phyloP scores from a whole-genome alignment of 2,329 filamentous ascomycete genomes.

The Verticillium zaregamsianum region DNA sequence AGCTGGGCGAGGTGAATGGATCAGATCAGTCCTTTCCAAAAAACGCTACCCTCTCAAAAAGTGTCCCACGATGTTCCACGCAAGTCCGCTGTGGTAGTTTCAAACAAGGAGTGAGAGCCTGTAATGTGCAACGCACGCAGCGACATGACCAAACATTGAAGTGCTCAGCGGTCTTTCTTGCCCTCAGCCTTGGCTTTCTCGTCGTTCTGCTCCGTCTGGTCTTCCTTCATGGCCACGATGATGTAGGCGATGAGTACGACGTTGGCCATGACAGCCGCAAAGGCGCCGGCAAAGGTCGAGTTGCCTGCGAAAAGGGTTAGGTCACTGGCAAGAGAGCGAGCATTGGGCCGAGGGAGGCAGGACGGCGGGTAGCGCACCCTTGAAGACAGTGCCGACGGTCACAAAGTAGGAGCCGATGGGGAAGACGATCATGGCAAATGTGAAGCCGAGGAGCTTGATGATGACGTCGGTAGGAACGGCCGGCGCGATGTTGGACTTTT shows the following conservation, averaged over 20 bases:
- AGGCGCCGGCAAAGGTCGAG: conserved; percentile 77
- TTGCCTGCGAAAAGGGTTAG: conserved; percentile 57
- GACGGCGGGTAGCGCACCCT: conserved; percentile 48
- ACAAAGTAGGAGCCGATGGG: conserved; percentile 89
- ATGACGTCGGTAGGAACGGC: conserved; percentile 86
- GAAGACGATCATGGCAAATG: conserved; percentile 81
- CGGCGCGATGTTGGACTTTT: conserved; percentile 71
- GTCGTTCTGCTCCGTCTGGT: conserved; percentile 48
- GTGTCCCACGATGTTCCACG: no score
- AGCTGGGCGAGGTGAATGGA: neutral
- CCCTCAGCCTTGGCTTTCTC: conserved; percentile 37
- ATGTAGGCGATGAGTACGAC: conserved; percentile 88
- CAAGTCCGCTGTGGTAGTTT: no score
- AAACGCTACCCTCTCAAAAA: no score
- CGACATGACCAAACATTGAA: neutral
- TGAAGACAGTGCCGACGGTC: conserved; percentile 71
- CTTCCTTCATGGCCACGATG: conserved; percentile 86
- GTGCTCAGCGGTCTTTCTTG: conserved; percentile 45
- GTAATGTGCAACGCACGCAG: no score
- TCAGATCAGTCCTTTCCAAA: neutral
- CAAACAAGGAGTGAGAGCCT: no score
- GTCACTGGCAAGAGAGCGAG: neutral
- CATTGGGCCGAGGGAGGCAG: neutral
- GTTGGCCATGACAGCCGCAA: conserved; percentile 87
- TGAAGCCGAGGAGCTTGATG: conserved; percentile 84